phyloP scores from a whole-genome alignment of 495 filamentous ascomycete species.

The Xylaria curta region DNA sequence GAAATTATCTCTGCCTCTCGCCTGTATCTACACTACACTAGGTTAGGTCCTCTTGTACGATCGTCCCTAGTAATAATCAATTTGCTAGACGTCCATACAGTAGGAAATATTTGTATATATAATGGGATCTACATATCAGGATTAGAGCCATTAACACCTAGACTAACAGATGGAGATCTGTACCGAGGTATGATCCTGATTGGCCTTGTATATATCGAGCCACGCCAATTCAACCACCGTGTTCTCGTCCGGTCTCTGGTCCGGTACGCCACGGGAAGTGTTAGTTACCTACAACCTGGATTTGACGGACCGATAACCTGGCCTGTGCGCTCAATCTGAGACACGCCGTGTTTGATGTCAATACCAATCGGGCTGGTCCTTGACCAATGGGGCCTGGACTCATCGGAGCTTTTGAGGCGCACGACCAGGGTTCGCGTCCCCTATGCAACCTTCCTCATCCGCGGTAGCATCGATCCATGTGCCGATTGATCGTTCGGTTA shows the following conservation, averaged over 20 bases:
- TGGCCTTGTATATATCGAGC: background rate
- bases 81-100: background rate
- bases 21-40: conserved; percentile 14
- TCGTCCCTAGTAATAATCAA: conserved; percentile 1
- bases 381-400: conserved; percentile 14
- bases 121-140: conserved; percentile 1
- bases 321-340: conserved; percentile 21
- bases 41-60: conserved; percentile 7
- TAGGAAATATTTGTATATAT: background rate
- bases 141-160: background rate
- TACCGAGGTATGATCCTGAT: background rate
- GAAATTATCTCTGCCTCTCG: background rate
- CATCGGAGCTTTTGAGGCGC: background rate
- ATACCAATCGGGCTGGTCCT: conserved; percentile 23
- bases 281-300: conserved; percentile 1
- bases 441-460: conserved; percentile 24
- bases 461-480: conserved; percentile 12
- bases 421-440: conserved; percentile 7
- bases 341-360: conserved; percentile 25
- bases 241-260: background rate
- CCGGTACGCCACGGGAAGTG: background rate
- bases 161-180: background rate
- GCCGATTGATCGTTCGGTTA: conserved; percentile 12
- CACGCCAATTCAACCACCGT: background rate
- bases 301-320: conserved; percentile 20